Evolutionary conservation across 2,329 filamentous ascomycete genomes (phyloP).

Genomic region (Kalaharituber pfeilii): DNA sequence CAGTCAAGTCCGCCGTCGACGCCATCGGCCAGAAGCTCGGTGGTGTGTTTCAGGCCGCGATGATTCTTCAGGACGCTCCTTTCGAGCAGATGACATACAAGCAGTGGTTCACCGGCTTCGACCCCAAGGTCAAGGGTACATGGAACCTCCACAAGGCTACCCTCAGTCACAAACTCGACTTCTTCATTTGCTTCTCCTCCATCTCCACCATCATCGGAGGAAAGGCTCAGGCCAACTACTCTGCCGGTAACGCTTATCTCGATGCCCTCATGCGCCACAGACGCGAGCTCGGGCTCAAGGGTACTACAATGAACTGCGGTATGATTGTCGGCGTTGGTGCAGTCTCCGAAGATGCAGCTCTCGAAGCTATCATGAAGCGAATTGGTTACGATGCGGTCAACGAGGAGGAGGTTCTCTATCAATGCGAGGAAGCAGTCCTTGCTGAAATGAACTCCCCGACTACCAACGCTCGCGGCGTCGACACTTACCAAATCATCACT

Average conservation of each 20-base stretch:
- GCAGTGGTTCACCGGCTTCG: constrained; percentile 33
- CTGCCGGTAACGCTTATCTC: constrained; percentile 30
- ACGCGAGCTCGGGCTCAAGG: constrained; percentile 10
- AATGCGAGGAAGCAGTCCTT: constrained; percentile 21
- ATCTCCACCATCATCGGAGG: constrained; percentile 26
- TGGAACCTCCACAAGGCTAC: constrained; percentile 39
- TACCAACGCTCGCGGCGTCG: neutral
- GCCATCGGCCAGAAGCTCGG: constrained; percentile 14
- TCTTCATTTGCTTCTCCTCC: constrained; percentile 32
- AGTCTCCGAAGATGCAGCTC: constrained; percentile 24
- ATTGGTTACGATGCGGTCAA: too few species aligned
- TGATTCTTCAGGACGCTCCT: constrained; percentile 21
- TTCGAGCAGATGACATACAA: constrained; percentile 33
- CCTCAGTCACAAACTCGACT: constrained; percentile 24
- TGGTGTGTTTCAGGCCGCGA: constrained; percentile 27
- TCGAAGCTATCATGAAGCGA: constrained; percentile 12
- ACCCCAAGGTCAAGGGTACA: constrained; percentile 37
- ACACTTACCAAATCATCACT: neutral
- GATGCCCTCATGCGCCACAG: constrained; percentile 24
- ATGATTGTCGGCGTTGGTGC: constrained; percentile 24
- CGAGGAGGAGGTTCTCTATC: constrained; percentile 17
- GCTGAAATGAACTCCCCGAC: constrained; percentile 2
- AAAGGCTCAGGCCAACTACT: constrained; percentile 32
- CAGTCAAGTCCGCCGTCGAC: neutral
- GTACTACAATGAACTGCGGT: constrained; percentile 18